Evolutionary conservation across 1,139 yeast species (phyloP).

Genomic region (Geotrichum bryndzae): DNA sequence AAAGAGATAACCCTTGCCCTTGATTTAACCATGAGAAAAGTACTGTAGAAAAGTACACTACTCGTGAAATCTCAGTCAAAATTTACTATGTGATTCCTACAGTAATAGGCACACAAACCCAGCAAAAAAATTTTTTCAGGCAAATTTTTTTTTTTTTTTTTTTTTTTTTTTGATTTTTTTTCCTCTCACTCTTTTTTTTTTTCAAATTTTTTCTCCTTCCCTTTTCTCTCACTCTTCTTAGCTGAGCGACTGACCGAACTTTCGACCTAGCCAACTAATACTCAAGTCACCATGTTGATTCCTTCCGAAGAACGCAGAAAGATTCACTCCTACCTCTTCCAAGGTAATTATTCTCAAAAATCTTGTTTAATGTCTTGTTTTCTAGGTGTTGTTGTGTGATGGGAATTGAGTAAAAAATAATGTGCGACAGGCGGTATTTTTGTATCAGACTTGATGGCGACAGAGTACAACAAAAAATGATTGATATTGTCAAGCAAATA

Average conservation of each 20-base stretch:
- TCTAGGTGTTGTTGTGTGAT: background rate
- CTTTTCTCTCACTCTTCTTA: slow-evolving; percentile 4
- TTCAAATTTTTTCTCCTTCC: background rate
- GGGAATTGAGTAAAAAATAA: background rate
- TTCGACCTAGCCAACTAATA: background rate
- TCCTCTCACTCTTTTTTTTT: background rate
- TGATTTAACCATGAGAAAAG: background rate
- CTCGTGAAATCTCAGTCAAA: background rate
- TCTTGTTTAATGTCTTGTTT: background rate
- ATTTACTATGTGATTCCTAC: no score
- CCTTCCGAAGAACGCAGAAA: slow-evolving; percentile 99
- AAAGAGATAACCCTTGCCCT: slow-evolving; percentile 4
- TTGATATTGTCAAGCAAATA: background rate
- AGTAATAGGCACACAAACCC: background rate
- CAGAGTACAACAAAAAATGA: background rate
- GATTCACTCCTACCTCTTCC: slow-evolving; percentile 98
- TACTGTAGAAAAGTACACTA: background rate
- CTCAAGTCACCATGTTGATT: slow-evolving; percentile 73
- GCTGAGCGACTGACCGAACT: slow-evolving; percentile 2
- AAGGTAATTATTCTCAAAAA: slow-evolving; percentile 56
- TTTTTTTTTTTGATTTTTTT: background rate
- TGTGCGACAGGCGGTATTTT: background rate
- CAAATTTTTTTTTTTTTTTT: slow-evolving; percentile 7
- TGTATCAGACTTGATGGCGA: background rate
- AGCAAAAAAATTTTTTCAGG: background rate